These are phyloP conservation scores for Boehmeria nivea DNA, from an alignment of 306 rosid genomes.

Conservation along the genomic window DNA sequence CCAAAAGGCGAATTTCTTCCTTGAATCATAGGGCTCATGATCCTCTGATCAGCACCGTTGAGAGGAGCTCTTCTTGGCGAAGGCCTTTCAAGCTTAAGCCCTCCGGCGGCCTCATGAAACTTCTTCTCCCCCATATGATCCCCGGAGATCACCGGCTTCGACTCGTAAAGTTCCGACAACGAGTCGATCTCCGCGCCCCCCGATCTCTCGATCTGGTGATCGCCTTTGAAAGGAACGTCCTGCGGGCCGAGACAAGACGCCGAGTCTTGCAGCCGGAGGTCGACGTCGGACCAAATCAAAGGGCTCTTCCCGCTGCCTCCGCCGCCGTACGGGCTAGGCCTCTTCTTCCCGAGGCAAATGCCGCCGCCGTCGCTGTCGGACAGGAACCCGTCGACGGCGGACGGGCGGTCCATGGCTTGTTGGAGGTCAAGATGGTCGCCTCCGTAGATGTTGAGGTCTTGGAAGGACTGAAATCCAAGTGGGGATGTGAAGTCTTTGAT, in stretches of 20 bases:
- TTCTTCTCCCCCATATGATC: constrained; percentile 38
- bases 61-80: constrained; percentile 61
- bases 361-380: constrained; percentile 29
- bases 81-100: constrained; percentile 71
- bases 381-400: constrained; percentile 49
- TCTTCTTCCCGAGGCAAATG: constrained; percentile 58
- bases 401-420: constrained; percentile 42
- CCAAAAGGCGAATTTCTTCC: constrained; percentile 72
- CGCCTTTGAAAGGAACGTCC: constrained; percentile 57
- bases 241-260: constrained; percentile 72
- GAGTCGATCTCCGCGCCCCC: constrained; percentile 52
- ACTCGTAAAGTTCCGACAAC: constrained; percentile 58
- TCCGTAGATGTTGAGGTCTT: constrained; percentile 84
- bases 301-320: constrained; percentile 70
- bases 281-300: constrained; percentile 88
- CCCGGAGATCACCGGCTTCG: constrained; percentile 54
- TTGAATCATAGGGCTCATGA: constrained; percentile 78
- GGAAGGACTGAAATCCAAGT: constrained; percentile 71
- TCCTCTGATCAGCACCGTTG: constrained; percentile 47
- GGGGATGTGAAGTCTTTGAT: constrained; percentile 63
- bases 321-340: constrained; percentile 47
- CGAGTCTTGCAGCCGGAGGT: constrained; percentile 76
- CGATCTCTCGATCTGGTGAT: constrained; percentile 52
- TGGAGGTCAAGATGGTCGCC: constrained; percentile 67
- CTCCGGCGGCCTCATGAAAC: constrained; percentile 34